These are phyloP conservation scores for Funneliformis caledonium DNA, from an alignment of 371 early-diverging fungal species.

Conservation along the genomic window DNA sequence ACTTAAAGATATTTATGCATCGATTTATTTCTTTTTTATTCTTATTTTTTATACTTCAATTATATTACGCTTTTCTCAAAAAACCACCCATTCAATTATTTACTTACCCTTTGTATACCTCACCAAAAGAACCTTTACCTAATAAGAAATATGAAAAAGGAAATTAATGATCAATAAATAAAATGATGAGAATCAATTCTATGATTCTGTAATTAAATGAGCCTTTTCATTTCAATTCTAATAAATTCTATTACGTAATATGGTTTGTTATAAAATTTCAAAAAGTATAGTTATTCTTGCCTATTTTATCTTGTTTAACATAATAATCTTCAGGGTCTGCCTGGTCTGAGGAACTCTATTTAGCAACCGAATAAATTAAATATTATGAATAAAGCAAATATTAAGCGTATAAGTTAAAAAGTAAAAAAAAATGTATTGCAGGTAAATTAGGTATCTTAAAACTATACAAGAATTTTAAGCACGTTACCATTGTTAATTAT, in stretches of 20 bases:
- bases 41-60: background rate
- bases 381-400: background rate
- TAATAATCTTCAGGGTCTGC: conserved; percentile 67
- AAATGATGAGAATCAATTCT: background rate
- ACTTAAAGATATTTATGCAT: background rate
- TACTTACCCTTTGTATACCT: conserved; percentile 86
- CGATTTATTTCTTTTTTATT: background rate
- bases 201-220: too few species aligned
- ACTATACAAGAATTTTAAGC: background rate
- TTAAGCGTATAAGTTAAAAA: too few species aligned
- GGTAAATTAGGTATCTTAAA: too few species aligned
- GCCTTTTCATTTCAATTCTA: background rate
- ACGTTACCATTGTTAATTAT: background rate
- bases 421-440: too few species aligned
- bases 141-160: conserved; percentile 20
- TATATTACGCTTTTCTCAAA: too few species aligned
- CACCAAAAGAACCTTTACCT: conserved; percentile 92
- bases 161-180: background rate
- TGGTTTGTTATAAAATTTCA: background rate
- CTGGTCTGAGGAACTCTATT: conserved; percentile 19
- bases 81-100: background rate
- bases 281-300: conserved; percentile 40
- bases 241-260: background rate
- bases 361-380: background rate
- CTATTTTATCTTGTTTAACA: conserved; percentile 73